These are phyloP conservation scores for Hypoxylon rickii DNA, from an alignment of 495 filamentous ascomycete species.

Conservation along the genomic window DNA sequence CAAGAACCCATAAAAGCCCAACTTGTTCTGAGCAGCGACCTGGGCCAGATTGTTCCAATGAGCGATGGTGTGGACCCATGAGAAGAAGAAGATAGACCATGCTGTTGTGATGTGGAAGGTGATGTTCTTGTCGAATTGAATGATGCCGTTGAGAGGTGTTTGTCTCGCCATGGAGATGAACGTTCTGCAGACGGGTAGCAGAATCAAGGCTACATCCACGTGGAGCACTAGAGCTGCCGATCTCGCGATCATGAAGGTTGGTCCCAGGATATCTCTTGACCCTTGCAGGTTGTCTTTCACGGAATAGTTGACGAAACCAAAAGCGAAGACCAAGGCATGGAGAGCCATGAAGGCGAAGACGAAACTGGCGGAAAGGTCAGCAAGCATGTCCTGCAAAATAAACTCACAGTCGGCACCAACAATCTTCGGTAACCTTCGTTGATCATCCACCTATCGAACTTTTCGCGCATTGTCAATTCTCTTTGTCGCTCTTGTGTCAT, in stretches of 20 bases:
- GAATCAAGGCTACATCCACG: slow-evolving; percentile 73
- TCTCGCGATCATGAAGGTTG: slow-evolving; percentile 73
- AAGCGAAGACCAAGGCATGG: slow-evolving; percentile 70
- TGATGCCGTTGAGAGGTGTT: slow-evolving; percentile 75
- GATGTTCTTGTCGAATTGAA: slow-evolving; percentile 82
- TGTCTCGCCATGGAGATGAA: slow-evolving; percentile 75
- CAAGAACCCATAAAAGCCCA: slow-evolving; percentile 73
- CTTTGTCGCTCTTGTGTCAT: slow-evolving; percentile 67
- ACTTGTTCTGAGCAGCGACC: slow-evolving; percentile 68
- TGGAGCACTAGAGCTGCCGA: slow-evolving; percentile 72
- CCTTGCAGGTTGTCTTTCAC: slow-evolving; percentile 70
- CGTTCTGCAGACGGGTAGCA: slow-evolving; percentile 80
- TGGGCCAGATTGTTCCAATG: slow-evolving; percentile 83
- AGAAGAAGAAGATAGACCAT: slow-evolving; percentile 82
- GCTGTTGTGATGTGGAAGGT: slow-evolving; percentile 80
- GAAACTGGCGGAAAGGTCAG: slow-evolving; percentile 56
- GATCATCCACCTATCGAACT: slow-evolving; percentile 70
- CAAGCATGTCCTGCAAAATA: slow-evolving; percentile 1
- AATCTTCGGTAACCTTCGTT: slow-evolving; percentile 78
- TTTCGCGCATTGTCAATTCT: slow-evolving; percentile 58
- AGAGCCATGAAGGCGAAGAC: slow-evolving; percentile 69
- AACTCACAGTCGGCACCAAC: slow-evolving; percentile 50
- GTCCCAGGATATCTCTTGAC: slow-evolving; percentile 65
- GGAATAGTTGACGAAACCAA: slow-evolving; percentile 75
- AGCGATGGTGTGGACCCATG: slow-evolving; percentile 77